Base-by-base conservation (phyloP, 345 rosid species). In the Anacardium occidentale region DNA sequence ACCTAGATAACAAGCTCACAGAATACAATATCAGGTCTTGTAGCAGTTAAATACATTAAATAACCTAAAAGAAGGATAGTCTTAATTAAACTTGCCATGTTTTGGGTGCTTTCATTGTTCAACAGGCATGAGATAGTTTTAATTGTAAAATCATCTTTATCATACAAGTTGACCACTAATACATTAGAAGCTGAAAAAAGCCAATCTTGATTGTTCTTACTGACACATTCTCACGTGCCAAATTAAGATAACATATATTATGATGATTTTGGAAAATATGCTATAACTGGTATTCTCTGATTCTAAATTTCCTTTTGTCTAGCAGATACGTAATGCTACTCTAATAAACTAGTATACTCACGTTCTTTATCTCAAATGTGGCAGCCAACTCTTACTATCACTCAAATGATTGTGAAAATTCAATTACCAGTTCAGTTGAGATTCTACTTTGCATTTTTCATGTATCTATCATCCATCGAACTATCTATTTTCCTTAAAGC, bases 41-140 rank as follows among this genome's bases (percentile, higher is more conserved):
- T n/a, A n/a, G n/a, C n/a, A n/a, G n/a, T n/a, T n/a, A n/a, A n/a
- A n/a, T n/a, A n/a, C n/a, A n/a, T n/a, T n/a, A n/a, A n/a, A n/a
- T n/a, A n/a, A n/a, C n/a, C n/a, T n/a, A n/a, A n/a, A n/a, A n/a
- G n/a, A n/a, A n/a, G n/a, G n/a, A n/a, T n/a, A n/a, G n/a, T n/a
- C n/a, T n/a, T n/a, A n/a, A n/a, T n/a, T n/a, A n/a, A 66, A 51
- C 20, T 32, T n/a, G 51, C 29, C 45, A 66, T 26, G 66, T 32
- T 52, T 51, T 2, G 11, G 59, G 45, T 66, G 70, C 47, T 29
- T 66, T 52, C 10, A 15, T 14, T 9, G 8, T 47, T 48, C 47
- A 26, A 2, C 5, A 15, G 29, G n/a, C 21, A 64, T 47, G 20
- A 47, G 29, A 15, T 45, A 8, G 68, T 64, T 40, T n/a, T 44